Percentiles rank a stretch among this genome's conserved stretches.
Conservation (phyloP, 2,329 filamentous ascomycete genomes). For the Alternaria atra region DNA sequence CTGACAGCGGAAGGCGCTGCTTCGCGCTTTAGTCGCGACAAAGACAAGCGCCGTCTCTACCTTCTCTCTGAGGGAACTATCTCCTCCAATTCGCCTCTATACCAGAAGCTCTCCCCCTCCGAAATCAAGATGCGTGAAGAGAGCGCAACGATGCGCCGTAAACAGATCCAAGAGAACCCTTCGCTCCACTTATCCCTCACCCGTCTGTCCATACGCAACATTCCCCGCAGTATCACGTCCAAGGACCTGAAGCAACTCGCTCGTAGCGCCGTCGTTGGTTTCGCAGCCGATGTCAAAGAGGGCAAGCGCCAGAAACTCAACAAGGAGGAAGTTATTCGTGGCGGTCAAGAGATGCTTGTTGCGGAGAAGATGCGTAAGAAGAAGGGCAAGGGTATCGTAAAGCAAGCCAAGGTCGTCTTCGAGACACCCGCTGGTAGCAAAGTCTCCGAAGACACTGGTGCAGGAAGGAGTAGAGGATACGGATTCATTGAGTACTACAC, state of each 20-base stretch:
- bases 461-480: slow-evolving; percentile 87
- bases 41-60: slow-evolving; percentile 90
- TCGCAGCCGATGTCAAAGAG: slow-evolving; percentile 86
- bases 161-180: slow-evolving; percentile 89
- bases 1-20: slow-evolving; percentile 74
- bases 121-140: slow-evolving; percentile 90
- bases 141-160: slow-evolving; percentile 86
- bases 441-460: slow-evolving; percentile 77
- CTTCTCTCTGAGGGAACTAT: slow-evolving; percentile 88
- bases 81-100: slow-evolving; percentile 77
- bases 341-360: slow-evolving; percentile 79
- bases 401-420: slow-evolving; percentile 93
- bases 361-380: slow-evolving; percentile 81
- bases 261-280: slow-evolving; percentile 90
- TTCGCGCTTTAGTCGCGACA: slow-evolving; percentile 72
- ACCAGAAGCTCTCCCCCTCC: slow-evolving; percentile 75
- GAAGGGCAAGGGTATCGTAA: slow-evolving; percentile 87
- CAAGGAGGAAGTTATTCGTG: slow-evolving; percentile 86
- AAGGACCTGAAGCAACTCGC: slow-evolving; percentile 93
- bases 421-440: slow-evolving; percentile 88
- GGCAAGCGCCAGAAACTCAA: slow-evolving; percentile 80
- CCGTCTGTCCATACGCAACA: slow-evolving; percentile 88
- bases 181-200: slow-evolving; percentile 88
- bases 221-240: slow-evolving; percentile 81
- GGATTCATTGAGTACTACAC: slow-evolving; percentile 97